These are phyloP conservation scores for Niebla homalea DNA, from an alignment of 495 filamentous ascomycete species.

Conservation along the genomic window DNA sequence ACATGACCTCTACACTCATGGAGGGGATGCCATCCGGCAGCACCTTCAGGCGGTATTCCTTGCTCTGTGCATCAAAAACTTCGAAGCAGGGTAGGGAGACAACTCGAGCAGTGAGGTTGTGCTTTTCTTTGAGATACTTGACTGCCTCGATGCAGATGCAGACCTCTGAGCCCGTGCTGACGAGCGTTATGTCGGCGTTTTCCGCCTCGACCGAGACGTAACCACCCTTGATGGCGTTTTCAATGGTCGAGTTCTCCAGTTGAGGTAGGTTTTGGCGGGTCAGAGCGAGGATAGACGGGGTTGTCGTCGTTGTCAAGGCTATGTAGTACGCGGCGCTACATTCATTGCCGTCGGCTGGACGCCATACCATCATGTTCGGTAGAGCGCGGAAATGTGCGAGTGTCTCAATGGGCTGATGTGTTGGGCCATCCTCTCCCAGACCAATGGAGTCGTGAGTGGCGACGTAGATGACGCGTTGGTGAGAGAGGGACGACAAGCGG, in stretches of 20 bases:
- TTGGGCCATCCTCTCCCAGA: slow-evolving; percentile 97
- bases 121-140: slow-evolving; percentile 78
- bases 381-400: slow-evolving; percentile 97
- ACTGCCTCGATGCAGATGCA: slow-evolving; percentile 84
- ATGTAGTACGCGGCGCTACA: slow-evolving; percentile 95
- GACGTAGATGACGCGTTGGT: slow-evolving; percentile 85
- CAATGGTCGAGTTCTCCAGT: slow-evolving; percentile 81
- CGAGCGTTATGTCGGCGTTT: slow-evolving; percentile 74
- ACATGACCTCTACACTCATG: slow-evolving; percentile 87
- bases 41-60: slow-evolving; percentile 83
- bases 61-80: slow-evolving; percentile 87
- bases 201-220: slow-evolving; percentile 80
- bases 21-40: slow-evolving; percentile 91
- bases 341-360: slow-evolving; percentile 97
- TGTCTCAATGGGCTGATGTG: slow-evolving; percentile 99
- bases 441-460: slow-evolving; percentile 99
- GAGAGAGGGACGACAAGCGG: slow-evolving; percentile 83
- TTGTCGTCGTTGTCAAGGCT: slow-evolving; percentile 79
- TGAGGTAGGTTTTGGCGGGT: slow-evolving; percentile 98
- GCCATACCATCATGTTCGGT: slow-evolving; percentile 99
- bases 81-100: slow-evolving; percentile 96
- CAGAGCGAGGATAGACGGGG: slow-evolving; percentile 82
- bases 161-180: slow-evolving; percentile 94
- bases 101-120: slow-evolving; percentile 77
- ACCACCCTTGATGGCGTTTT: slow-evolving; percentile 80